Conservation (phyloP, 2,329 filamentous ascomycete species). For the Dothistroma septosporum region DNA sequence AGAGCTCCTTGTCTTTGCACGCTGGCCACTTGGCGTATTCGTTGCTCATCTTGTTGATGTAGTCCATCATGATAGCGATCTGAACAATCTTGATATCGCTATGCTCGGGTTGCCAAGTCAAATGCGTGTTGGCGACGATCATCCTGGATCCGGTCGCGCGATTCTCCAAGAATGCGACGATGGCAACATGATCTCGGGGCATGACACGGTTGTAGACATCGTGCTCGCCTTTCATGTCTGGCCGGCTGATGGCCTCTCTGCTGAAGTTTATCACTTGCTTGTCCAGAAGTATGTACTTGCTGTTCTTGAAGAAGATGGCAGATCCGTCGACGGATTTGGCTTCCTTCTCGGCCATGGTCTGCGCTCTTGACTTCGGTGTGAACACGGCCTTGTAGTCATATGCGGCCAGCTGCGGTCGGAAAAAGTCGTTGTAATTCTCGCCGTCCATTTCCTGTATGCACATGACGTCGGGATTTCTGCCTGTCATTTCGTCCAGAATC, state of each 20-base stretch:
- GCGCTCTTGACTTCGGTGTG: slow-evolving; percentile 83
- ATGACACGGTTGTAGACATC: slow-evolving; percentile 98
- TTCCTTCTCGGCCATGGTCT: slow-evolving; percentile 87
- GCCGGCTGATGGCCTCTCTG: slow-evolving; percentile 84
- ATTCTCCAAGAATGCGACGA: slow-evolving; percentile 90
- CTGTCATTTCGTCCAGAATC: slow-evolving; percentile 76
- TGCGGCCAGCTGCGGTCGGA: slow-evolving; percentile 79
- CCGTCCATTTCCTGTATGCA: slow-evolving; percentile 92
- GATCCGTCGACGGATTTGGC: slow-evolving; percentile 90
- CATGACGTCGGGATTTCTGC: slow-evolving; percentile 79
- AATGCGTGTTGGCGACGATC: slow-evolving; percentile 89
- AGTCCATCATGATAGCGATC: slow-evolving; percentile 90
- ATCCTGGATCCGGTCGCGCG: slow-evolving; percentile 82
- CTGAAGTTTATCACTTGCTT: slow-evolving; percentile 93
- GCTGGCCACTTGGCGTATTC: slow-evolving; percentile 76
- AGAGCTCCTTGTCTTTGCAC: slow-evolving; percentile 68
- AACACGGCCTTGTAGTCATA: slow-evolving; percentile 91
- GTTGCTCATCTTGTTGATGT: slow-evolving; percentile 79
- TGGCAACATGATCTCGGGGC: slow-evolving; percentile 95
- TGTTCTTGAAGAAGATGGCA: slow-evolving; percentile 92
- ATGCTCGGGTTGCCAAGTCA: slow-evolving; percentile 88
- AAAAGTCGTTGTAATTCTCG: slow-evolving; percentile 86
- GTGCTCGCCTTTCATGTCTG: slow-evolving; percentile 94
- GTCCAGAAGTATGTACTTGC: slow-evolving; percentile 89
- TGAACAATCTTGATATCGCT: slow-evolving; percentile 96